Percentiles rank a stretch among this genome's conserved stretches.
Conservation (phyloP, 805 yeast genomes). For the Ogataea naganishii region DNA sequence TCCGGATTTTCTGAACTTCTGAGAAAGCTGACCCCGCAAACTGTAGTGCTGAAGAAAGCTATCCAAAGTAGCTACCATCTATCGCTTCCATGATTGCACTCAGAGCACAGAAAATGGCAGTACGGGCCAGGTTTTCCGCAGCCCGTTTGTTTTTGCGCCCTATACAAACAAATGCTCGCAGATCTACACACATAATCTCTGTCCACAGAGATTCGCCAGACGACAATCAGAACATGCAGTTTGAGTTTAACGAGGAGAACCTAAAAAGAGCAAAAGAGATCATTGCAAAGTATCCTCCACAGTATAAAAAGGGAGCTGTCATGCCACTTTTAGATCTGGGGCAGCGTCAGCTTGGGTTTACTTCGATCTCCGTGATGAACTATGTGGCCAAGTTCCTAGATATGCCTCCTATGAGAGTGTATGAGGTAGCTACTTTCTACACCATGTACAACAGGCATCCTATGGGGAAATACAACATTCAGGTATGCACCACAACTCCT, state of each 20-base stretch:
- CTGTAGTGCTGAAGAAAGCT: too few species aligned
- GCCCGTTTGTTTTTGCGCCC: too few species aligned
- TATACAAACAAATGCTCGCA: too few species aligned
- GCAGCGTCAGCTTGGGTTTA: conserved; percentile 80
- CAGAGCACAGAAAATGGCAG: too few species aligned
- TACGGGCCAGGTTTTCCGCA: too few species aligned
- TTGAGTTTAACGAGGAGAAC: conserved; percentile 65
- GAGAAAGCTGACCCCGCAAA: too few species aligned
- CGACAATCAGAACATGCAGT: conserved; percentile 60
- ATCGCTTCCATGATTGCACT: too few species aligned
- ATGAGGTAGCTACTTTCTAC: conserved; percentile 87
- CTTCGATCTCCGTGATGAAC: conserved; percentile 83
- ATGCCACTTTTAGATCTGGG: conserved; percentile 85
- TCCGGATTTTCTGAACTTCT: too few species aligned
- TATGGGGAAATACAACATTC: conserved; percentile 76
- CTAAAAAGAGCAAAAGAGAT: conserved; percentile 60
- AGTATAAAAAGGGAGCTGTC: conserved; percentile 79
- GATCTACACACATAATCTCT: conserved; percentile 27
- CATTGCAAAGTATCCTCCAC: conserved; percentile 74
- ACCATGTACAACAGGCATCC: conserved; percentile 87
- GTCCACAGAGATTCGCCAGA: conserved; percentile 68
- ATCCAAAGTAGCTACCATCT: too few species aligned
- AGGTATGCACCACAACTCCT: conserved; percentile 85
- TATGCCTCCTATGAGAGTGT: conserved; percentile 92
- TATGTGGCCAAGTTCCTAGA: conserved; percentile 77